Evolutionary conservation across 768 basidiomycete genomes (phyloP).

Genomic region (Chalciporus pseudorubinellus): DNA sequence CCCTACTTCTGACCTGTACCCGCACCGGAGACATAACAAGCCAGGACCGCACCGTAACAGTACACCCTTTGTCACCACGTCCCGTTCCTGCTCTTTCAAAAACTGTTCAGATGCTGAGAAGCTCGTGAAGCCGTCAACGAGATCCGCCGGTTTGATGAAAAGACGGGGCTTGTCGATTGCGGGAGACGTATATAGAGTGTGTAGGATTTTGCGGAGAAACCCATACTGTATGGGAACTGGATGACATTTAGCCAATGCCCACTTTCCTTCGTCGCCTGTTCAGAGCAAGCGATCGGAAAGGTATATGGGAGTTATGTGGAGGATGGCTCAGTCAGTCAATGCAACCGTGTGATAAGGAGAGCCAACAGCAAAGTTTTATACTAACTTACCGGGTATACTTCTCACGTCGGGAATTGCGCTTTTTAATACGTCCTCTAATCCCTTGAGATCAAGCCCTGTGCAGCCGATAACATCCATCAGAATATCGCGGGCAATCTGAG

Average conservation of each 20-base stretch:
- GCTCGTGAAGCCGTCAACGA: constrained; percentile 59
- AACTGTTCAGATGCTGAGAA: constrained; percentile 37
- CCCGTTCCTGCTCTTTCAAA: constrained; percentile 42
- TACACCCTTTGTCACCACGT: constrained; percentile 63
- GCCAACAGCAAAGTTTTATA: neutral
- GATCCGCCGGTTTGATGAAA: constrained; percentile 69
- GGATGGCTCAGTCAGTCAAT: neutral
- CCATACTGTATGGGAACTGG: constrained; percentile 48
- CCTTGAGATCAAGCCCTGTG: constrained; percentile 61
- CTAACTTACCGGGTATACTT: constrained; percentile 25
- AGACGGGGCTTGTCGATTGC: constrained; percentile 64
- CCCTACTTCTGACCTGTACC: constrained; percentile 50
- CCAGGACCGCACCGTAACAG: constrained; percentile 39
- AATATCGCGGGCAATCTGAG: constrained; percentile 61
- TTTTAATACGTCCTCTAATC: constrained; percentile 48
- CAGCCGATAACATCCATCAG: constrained; percentile 61
- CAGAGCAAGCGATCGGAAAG: neutral
- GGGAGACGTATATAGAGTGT: constrained; percentile 44
- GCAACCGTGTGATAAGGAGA: neutral
- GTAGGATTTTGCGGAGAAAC: constrained; percentile 42
- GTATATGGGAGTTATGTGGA: neutral
- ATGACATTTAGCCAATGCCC: constrained; percentile 57
- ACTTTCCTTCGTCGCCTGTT: constrained; percentile 50
- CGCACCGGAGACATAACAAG: constrained; percentile 61
- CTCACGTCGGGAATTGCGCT: constrained; percentile 29